Base-by-base conservation (phyloP, 169 alveolate species). In the Plasmodium vinckei region DNA sequence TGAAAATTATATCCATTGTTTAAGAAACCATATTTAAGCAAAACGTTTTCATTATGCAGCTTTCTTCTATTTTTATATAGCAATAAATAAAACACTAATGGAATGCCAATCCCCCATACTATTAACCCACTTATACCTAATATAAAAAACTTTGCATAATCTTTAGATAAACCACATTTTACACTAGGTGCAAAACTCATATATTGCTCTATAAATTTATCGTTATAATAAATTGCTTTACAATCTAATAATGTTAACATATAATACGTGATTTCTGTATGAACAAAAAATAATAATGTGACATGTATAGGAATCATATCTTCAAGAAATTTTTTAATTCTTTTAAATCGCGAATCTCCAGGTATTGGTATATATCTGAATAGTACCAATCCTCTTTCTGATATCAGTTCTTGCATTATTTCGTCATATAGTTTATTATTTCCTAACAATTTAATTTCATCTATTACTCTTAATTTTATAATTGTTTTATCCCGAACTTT, bases 271-370 rank as follows among this genome's bases (percentile, higher is more conserved):
- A 95, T 95, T 61, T 92, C 73, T 21, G 96, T 92, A 71, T 95
- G 93, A 10, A 94, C 82, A 84, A 93, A 95, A 92, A 95, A 95
- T 39, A 95, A 92, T 73, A 95, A 94, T 21, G 97, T 95, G 71
- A 95, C 97, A 72, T 95, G 94, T 69, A 95, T 94, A 60, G 97
- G 97, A 89, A 93, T 95, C 97, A 95, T 95, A 72, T 95, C 97
- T 57, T 95, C 97, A 64, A 95, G 73, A 63, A 94, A 93, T 82
- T 92, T 92, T 72, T 47, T 72, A 73, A 90, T 75, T 19, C 95
- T 68, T n/a, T 86, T 71, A 92, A 92, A 94, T 23, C 53, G 59
- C 12, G 95, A 92, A 67, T 94, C 95, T 21, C 95, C 96, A 25
- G 97, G 97, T 65, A 94, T 82, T 15, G 97, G 95, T 27, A 95